Evolutionary conservation across 176 grass and related monocot species (phyloP).

Genomic region (Puccinellia tenuiflora): DNA sequence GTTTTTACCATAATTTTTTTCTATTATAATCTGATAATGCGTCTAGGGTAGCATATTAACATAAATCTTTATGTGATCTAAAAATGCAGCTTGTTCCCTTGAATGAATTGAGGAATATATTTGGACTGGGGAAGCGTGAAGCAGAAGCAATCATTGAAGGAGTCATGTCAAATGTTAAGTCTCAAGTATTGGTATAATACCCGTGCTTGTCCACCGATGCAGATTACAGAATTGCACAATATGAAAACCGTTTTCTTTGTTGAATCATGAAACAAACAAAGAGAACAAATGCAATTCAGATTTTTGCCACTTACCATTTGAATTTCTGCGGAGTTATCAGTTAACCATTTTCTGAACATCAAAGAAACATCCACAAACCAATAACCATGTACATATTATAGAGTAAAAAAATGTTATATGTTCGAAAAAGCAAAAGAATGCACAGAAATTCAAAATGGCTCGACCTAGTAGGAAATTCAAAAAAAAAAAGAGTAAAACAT

Average conservation of each 20-base stretch:
- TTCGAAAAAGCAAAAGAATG: background rate
- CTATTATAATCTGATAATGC: background rate
- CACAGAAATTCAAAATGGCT: too few relatives aligned
- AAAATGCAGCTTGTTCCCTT: conserved; percentile 67
- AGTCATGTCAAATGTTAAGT: conserved; percentile 66
- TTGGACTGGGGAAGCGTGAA: conserved; percentile 88
- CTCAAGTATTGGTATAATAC: conserved; percentile 33
- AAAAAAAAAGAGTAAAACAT: too few relatives aligned
- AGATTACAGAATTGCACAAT: background rate
- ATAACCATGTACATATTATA: background rate
- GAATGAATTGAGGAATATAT: conserved; percentile 83
- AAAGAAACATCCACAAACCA: background rate
- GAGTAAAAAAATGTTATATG: background rate
- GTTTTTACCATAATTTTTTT: background rate
- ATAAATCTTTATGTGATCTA: conserved; percentile 11
- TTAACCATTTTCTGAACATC: background rate
- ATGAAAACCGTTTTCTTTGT: background rate
- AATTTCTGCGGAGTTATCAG: background rate
- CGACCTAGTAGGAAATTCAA: too few relatives aligned
- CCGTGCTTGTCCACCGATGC: background rate
- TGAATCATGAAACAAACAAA: background rate
- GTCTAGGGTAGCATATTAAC: conserved; percentile 23
- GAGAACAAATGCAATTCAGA: background rate
- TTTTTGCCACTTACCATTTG: background rate
- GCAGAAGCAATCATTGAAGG: conserved; percentile 72